Evolutionary conservation across 345 rosid species (phyloP).

Genomic region (Gynandropsis gynandra): DNA sequence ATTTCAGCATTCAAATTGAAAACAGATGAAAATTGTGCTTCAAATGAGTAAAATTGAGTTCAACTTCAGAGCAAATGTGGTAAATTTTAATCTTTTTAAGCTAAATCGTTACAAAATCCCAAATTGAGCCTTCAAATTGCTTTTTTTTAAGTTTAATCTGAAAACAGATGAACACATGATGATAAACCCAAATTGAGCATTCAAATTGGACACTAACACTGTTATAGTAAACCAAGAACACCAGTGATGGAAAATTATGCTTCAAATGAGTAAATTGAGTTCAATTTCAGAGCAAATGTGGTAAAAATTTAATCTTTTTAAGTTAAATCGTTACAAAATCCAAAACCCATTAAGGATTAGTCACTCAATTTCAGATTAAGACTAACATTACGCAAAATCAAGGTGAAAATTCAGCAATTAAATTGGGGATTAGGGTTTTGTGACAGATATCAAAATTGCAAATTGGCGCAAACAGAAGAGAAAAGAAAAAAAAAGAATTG

Average conservation of each 20-base stretch:
- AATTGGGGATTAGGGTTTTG: background rate
- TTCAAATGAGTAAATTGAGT: background rate
- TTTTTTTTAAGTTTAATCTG: background rate
- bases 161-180: constrained; percentile 8
- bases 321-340: constrained; percentile 14
- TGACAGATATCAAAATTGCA: too few species aligned
- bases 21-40: background rate
- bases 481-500: constrained; percentile 1
- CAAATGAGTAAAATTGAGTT: background rate
- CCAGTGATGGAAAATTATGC: background rate
- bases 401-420: background rate
- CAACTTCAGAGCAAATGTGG: too few species aligned
- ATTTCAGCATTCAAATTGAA: background rate
- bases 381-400: constrained; percentile 9
- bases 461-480: too few species aligned
- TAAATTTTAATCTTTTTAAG: constrained; percentile 1
- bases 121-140: constrained; percentile 5
- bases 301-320: background rate
- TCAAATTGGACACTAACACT: background rate
- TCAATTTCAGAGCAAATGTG: too few species aligned
- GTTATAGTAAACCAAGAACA: background rate
- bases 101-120: constrained; percentile 11
- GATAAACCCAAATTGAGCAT: background rate
- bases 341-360: constrained; percentile 19
- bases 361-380: constrained; percentile 5